Conservation (phyloP, 495 filamentous ascomycete genomes). For the Bryoglossum gracile region DNA sequence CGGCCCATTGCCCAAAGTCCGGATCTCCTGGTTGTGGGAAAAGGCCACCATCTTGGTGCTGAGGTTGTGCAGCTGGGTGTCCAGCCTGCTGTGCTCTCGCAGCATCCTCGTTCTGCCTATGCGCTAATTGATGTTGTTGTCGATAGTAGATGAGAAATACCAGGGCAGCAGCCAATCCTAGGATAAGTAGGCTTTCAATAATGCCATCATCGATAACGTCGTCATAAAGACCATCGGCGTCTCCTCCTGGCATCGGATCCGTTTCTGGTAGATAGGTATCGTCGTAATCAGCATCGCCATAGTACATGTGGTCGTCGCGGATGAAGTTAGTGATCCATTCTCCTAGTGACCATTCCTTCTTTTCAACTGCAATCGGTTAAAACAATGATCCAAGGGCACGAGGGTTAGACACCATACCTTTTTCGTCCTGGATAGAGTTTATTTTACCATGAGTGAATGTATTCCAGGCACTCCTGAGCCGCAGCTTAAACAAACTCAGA, state of each 20-base stretch:
- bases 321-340: slow-evolving; percentile 85
- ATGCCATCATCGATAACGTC: slow-evolving; percentile 67
- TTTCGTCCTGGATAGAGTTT: slow-evolving; percentile 84
- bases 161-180: slow-evolving; percentile 66
- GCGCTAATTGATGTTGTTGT: slow-evolving; percentile 59
- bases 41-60: slow-evolving; percentile 51
- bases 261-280: slow-evolving; percentile 45
- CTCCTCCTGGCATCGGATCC: slow-evolving; percentile 46
- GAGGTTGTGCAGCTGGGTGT: slow-evolving; percentile 22
- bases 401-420: slow-evolving; percentile 49
- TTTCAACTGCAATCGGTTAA: slow-evolving; percentile 41
- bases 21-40: slow-evolving; percentile 69
- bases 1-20: slow-evolving; percentile 65
- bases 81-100: slow-evolving; percentile 30
- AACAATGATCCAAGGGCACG: too few species aligned
- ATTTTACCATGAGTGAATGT: slow-evolving; percentile 79
- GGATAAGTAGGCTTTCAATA: slow-evolving; percentile 77
- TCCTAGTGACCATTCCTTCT: slow-evolving; percentile 63
- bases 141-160: slow-evolving; percentile 77
- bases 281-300: slow-evolving; percentile 51
- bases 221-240: slow-evolving; percentile 57
- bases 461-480: slow-evolving; percentile 86
- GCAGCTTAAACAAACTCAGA: slow-evolving; percentile 77
- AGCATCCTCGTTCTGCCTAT: slow-evolving; percentile 25
- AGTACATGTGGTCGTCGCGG: slow-evolving; percentile 59